phyloP scores from a whole-genome alignment of 164 flowering plant species.

The Umbellularia californica region DNA sequence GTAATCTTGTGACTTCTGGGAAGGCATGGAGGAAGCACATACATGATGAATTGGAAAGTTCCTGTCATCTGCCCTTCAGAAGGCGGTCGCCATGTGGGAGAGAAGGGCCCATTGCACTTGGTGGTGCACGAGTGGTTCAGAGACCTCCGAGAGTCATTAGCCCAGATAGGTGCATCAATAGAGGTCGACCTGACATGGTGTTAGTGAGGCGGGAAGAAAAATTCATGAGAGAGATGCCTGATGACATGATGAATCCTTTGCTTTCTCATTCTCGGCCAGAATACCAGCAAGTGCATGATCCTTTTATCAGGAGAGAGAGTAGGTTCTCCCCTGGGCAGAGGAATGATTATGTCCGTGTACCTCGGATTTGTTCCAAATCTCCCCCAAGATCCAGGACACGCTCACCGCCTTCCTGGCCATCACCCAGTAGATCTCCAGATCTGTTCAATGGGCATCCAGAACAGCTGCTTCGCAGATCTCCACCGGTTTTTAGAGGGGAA shows the following conservation, averaged over 20 bases:
- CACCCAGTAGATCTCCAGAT: constrained; percentile 53
- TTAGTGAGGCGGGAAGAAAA: constrained; percentile 41
- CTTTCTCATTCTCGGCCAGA: constrained; percentile 38
- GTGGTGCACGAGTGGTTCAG: constrained; percentile 36
- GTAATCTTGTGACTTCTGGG: constrained; percentile 27
- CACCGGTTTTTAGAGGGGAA: constrained; percentile 40
- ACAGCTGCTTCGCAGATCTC: constrained; percentile 40
- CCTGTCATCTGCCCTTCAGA: constrained; percentile 36
- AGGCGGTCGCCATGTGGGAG: constrained; percentile 34
- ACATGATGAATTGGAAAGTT: constrained; percentile 31
- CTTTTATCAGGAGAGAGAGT: constrained; percentile 33
- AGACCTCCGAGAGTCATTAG: constrained; percentile 44
- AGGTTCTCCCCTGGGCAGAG: constrained; percentile 41
- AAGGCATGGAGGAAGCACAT: constrained; percentile 43
- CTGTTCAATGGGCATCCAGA: constrained; percentile 44
- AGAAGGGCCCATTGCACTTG: constrained; percentile 32
- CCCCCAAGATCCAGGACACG: constrained; percentile 47
- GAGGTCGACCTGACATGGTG: constrained; percentile 32
- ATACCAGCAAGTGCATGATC: constrained; percentile 37
- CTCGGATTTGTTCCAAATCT: constrained; percentile 49
- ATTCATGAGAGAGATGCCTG: constrained; percentile 37
- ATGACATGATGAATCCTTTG: constrained; percentile 32
- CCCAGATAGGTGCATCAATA: constrained; percentile 36
- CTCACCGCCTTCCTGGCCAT: constrained; percentile 54
- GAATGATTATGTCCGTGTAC: constrained; percentile 23